A percentile compares a stretch with the other conserved stretches of the same genome.
Evolutionary conservation across 208 protist species (phyloP).

Genomic region (Entamoeba invadens): DNA sequence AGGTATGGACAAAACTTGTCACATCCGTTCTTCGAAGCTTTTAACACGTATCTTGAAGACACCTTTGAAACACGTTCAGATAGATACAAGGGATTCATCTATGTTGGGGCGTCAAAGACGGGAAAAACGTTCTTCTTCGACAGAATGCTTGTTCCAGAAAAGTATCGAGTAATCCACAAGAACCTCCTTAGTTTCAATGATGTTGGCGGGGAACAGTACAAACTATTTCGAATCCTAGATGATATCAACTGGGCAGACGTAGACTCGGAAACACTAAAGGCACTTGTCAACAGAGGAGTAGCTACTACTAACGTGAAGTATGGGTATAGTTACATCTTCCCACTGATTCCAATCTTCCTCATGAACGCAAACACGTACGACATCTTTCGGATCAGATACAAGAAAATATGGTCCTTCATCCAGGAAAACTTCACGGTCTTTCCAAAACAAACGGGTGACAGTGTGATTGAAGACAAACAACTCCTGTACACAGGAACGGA

Average conservation of each 20-base stretch:
- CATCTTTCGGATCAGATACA: no score
- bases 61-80: neutral
- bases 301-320: neutral
- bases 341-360: neutral
- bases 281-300: neutral
- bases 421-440: no score
- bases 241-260: neutral
- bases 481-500: no score
- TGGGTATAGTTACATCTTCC: neutral
- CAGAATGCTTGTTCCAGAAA: neutral
- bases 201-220: neutral
- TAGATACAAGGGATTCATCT: neutral
- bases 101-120: neutral
- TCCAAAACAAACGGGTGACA: no score
- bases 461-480: no score
- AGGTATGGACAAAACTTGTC: no score
- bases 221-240: neutral
- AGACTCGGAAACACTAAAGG: neutral
- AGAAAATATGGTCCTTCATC: no score
- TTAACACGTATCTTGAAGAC: neutral
- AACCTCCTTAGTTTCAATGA: neutral
- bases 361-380: no score
- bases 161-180: neutral
- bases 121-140: neutral
- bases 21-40: neutral